Evolutionary conservation across 768 basidiomycete genomes (phyloP).

Genomic region (Mycena crocata): DNA sequence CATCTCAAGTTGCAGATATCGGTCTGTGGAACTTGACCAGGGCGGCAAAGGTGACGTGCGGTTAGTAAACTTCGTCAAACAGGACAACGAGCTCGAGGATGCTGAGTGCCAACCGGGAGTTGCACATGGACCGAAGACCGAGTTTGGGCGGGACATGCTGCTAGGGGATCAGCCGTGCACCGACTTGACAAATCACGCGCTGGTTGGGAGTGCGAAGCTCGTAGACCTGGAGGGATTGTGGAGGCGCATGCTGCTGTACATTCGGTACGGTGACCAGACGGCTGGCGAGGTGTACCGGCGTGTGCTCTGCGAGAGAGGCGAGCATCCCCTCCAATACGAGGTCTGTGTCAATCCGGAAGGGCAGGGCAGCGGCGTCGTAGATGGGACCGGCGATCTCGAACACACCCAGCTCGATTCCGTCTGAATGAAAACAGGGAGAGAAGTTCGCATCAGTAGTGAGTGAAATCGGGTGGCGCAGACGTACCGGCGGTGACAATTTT

Average conservation of each 20-base stretch:
- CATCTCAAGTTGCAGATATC: too few species aligned
- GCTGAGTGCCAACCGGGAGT: too few species aligned
- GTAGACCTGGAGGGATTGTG: not conserved
- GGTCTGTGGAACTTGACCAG: too few species aligned
- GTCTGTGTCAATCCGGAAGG: slow-evolving; percentile 19
- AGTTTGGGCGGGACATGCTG: not conserved
- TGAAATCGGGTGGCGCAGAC: not conserved
- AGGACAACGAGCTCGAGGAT: too few species aligned
- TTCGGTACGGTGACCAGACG: not conserved
- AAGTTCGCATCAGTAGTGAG: not conserved
- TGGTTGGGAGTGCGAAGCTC: slow-evolving; percentile 7
- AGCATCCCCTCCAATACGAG: slow-evolving; percentile 23
- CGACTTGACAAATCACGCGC: not conserved
- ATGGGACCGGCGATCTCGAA: slow-evolving; percentile 24
- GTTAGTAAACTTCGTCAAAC: too few species aligned
- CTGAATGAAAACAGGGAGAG: not conserved
- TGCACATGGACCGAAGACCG: too few species aligned
- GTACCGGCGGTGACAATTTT: not conserved
- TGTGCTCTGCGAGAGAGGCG: slow-evolving; percentile 8
- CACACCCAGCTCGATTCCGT: not conserved
- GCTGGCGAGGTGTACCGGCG: slow-evolving; percentile 17
- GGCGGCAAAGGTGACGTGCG: too few species aligned
- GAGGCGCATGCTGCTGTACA: not conserved
- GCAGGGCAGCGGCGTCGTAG: slow-evolving; percentile 1
- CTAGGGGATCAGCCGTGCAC: not conserved